phyloP scores from a whole-genome alignment of 805 yeast genomes.

The Candida yuanshanica region DNA sequence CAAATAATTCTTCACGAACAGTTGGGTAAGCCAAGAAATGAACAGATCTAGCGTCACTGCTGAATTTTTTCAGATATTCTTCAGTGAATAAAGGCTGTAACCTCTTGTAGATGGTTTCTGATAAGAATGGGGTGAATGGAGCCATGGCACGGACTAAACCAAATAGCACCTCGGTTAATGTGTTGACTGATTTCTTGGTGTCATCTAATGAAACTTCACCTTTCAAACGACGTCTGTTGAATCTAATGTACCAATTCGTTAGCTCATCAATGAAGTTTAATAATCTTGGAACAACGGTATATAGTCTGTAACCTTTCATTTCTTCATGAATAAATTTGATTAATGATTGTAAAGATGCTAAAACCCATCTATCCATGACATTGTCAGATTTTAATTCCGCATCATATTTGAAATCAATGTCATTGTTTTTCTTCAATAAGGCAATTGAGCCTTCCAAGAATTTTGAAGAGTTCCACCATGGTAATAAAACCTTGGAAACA shows the following conservation, averaged over 20 bases:
- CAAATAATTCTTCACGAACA: slow-evolving; percentile 74
- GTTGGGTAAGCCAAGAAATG: slow-evolving; percentile 91
- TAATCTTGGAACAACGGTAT: slow-evolving; percentile 93
- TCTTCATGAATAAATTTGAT: slow-evolving; percentile 81
- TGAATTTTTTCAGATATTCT: slow-evolving; percentile 45
- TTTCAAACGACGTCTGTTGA: slow-evolving; percentile 96
- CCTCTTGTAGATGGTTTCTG: slow-evolving; percentile 83
- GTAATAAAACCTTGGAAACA: slow-evolving; percentile 89
- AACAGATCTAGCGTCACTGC: slow-evolving; percentile 71
- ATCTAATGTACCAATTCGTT: slow-evolving; percentile 98
- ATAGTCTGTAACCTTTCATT: slow-evolving; percentile 85
- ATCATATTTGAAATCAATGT: slow-evolving; percentile 68
- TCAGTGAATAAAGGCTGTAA: slow-evolving; percentile 58
- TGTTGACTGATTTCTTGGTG: slow-evolving; percentile 80
- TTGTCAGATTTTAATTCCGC: slow-evolving; percentile 60
- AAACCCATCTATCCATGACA: slow-evolving; percentile 96
- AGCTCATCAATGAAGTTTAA: slow-evolving; percentile 85
- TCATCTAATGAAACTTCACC: slow-evolving; percentile 87
- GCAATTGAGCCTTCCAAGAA: slow-evolving; percentile 94
- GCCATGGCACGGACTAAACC: slow-evolving; percentile 95
- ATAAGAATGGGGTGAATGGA: slow-evolving; percentile 94
- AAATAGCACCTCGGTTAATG: slow-evolving; percentile 84
- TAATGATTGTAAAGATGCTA: slow-evolving; percentile 93
- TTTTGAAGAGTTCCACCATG: slow-evolving; percentile 98
- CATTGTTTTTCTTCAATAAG: slow-evolving; percentile 69